Evolutionary conservation across 2,329 filamentous ascomycete genomes (phyloP), one percentile per base, ranked within the genome.

Genomic region (Plectosphaerella sp.): DNA sequence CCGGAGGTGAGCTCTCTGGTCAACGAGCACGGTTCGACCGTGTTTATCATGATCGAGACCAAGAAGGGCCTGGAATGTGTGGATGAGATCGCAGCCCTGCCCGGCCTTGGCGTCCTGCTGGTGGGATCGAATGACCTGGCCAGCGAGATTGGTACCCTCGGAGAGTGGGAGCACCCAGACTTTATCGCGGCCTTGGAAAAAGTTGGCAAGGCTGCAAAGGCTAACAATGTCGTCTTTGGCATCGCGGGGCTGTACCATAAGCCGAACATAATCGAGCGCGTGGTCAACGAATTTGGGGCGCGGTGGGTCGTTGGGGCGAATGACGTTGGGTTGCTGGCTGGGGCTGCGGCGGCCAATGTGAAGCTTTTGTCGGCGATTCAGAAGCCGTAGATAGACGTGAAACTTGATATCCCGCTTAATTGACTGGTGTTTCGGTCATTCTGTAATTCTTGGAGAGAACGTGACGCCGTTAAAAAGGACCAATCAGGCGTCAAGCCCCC

Each of bases 51-150:
- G 50, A 48, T 52, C 11, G 50, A 48, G 37, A 52, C 50, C 3
- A 10, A 12, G 12, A 49, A 56, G 41, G 39, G 22, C 12, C 24
- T 52, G 1, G 47, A 16, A 3, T 12, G 20, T n/a, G 52, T 54
- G 1, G 48, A 54, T 7, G 48, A 46, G 3, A 54, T 54, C 15
- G 52, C 52, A 4, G 48, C 48, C 12, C 18, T 54, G n/a, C 41
- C 42, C 2, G 48, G 52, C 9, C 16, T 25, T 10, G 52, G 50
- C 14, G 48, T 48, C 2, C 46, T 54, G n/a, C 41, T 54, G 3
- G 43, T 54, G 3, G 52, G 52, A 5, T 52, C 52, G 14, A 51
- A 54, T 15, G 49, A 54, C 39, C 16, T 52, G 9, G 45, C 50
- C 2, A 52, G 33, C 22, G 50, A 52, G 16, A 35, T 52, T 15